phyloP scores from a whole-genome alignment of 805 yeast genomes.

The Schwanniomyces sp. region DNA sequence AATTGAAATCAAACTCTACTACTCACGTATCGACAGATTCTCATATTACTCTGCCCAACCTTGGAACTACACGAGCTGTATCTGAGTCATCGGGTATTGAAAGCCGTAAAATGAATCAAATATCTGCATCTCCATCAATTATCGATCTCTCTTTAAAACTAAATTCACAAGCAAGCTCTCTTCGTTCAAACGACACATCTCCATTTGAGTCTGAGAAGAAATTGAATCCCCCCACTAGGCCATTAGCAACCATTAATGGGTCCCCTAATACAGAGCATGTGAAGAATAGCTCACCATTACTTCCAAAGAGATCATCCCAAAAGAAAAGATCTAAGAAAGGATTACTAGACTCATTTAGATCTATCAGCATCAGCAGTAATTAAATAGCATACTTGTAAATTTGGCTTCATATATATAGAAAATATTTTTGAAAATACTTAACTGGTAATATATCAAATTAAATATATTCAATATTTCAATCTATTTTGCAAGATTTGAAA shows the following conservation, averaged over 20 bases:
- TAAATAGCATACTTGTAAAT: neutral
- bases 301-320: neutral
- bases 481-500: too few relatives aligned
- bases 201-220: neutral
- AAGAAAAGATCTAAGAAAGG: neutral
- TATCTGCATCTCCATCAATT: slow-evolving; percentile 1
- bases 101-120: neutral
- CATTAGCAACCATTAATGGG: neutral
- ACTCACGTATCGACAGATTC: slow-evolving; percentile 4
- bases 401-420: too few relatives aligned
- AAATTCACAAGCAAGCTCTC: neutral
- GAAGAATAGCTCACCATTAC: neutral
- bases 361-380: neutral
- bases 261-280: neutral
- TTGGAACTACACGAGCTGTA: neutral
- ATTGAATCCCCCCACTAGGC: neutral
- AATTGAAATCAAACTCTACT: slow-evolving; percentile 5
- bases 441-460: too few relatives aligned
- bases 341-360: neutral
- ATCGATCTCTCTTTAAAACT: neutral
- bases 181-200: neutral
- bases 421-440: too few relatives aligned
- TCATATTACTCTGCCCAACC: neutral
- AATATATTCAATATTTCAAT: too few relatives aligned
- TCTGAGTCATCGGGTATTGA: neutral